A percentile compares a stretch with the other conserved stretches of the same genome.
Evolutionary conservation across 2,329 filamentous ascomycete genomes (phyloP).

Genomic region (Colletotrichum magnum): DNA sequence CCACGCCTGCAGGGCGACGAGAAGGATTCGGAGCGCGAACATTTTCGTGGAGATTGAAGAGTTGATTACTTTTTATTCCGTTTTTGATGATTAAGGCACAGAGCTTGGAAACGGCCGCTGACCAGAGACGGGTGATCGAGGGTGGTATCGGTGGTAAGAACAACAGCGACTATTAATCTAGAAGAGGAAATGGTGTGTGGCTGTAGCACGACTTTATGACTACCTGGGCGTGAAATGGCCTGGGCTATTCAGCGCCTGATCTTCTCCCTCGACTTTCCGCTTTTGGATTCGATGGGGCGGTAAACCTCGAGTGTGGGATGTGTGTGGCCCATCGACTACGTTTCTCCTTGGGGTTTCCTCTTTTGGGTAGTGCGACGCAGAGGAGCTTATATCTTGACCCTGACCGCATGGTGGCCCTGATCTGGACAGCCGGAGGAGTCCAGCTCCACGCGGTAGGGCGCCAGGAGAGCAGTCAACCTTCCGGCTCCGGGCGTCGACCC

Average conservation of each 20-base stretch:
- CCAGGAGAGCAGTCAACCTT: not conserved
- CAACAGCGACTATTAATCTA: conserved; percentile 8
- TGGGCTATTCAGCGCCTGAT: conserved; percentile 4
- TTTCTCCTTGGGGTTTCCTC: conserved; percentile 31
- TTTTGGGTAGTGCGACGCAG: conserved; percentile 36
- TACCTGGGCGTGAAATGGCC: not conserved
- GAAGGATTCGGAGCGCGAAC: conserved; percentile 19
- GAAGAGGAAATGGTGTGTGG: conserved; percentile 3
- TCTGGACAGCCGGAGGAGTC: conserved; percentile 14
- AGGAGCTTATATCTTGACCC: conserved; percentile 7
- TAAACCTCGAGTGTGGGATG: conserved; percentile 19
- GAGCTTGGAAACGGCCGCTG: not conserved
- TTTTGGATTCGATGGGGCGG: conserved; percentile 20
- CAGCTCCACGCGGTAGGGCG: conserved; percentile 10
- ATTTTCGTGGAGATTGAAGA: conserved; percentile 14
- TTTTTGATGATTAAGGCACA: not conserved
- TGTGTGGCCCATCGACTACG: conserved; percentile 23
- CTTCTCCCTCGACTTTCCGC: conserved; percentile 24
- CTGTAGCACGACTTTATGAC: conserved; percentile 33
- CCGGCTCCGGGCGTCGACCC: conserved; percentile 19
- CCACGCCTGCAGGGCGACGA: conserved; percentile 35
- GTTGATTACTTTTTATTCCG: not conserved
- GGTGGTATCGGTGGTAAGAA: conserved; percentile 9
- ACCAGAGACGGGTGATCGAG: not conserved
- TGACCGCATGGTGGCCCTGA: conserved; percentile 33